Conservation (phyloP, 306 rosid genomes). For the Cucurbita maxima region DNA sequence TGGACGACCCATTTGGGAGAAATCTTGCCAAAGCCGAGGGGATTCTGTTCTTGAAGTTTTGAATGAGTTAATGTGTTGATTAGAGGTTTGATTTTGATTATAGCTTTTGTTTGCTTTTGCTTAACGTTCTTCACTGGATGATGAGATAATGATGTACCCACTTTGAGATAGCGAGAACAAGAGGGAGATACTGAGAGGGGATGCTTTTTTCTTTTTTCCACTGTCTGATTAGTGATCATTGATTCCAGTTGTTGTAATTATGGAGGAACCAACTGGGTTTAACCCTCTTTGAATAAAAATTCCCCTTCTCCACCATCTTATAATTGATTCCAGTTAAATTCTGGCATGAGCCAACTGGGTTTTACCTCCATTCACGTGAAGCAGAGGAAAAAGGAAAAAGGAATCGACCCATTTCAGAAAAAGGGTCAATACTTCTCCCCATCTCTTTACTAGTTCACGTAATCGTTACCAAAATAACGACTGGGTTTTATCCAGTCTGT, state of each 20-base stretch:
- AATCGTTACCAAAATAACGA: conserved; percentile 25
- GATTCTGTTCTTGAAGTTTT: background rate
- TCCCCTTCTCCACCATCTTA: conserved; percentile 3
- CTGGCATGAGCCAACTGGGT: background rate
- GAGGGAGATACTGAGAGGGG: conserved; percentile 6
- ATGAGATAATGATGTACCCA: conserved; percentile 80
- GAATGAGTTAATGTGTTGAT: background rate
- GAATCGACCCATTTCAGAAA: background rate
- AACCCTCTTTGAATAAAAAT: background rate
- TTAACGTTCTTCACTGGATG: conserved; percentile 58
- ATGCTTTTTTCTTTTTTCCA: background rate
- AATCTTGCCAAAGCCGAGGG: background rate
- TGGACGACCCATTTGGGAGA: background rate
- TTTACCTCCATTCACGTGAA: background rate
- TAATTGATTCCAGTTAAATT: conserved; percentile 11
- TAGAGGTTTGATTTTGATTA: conserved; percentile 9
- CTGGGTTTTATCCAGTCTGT: conserved; percentile 32
- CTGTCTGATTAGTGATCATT: conserved; percentile 9
- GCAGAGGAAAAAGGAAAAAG: background rate
- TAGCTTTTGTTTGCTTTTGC: conserved; percentile 46
- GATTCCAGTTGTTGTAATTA: conserved; percentile 11
- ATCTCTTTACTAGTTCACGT: conserved; percentile 26
- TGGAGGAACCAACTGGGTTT: conserved; percentile 9
- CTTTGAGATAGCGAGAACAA: conserved; percentile 29
- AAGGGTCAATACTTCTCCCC: background rate